Percentiles rank a stretch among this genome's conserved stretches.
phyloP scores from a whole-genome alignment of 768 basidiomycete species.

The Suillus variegatus region DNA sequence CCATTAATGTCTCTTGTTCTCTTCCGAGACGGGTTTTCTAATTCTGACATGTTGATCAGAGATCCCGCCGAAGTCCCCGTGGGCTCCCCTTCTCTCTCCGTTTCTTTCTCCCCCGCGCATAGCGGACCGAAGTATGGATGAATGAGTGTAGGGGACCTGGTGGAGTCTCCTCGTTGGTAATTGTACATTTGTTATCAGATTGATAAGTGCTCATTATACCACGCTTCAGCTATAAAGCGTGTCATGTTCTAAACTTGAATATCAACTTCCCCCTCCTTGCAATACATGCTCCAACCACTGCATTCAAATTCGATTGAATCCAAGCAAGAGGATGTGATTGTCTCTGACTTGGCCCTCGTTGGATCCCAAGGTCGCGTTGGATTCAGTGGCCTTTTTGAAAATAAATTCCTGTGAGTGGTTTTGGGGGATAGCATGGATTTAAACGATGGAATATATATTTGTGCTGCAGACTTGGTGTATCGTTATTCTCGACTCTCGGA shows the following conservation, averaged over 20 bases:
- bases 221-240: not conserved
- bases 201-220: not conserved
- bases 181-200: not conserved
- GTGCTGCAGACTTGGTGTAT: constrained; percentile 28
- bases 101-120: not conserved
- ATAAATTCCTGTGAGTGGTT: constrained; percentile 26
- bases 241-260: not conserved
- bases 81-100: not conserved
- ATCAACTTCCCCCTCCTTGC: not conserved
- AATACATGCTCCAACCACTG: not conserved
- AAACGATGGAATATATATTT: constrained; percentile 4
- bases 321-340: not conserved
- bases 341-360: constrained; percentile 14
- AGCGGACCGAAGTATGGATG: not conserved
- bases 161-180: not conserved
- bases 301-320: not conserved
- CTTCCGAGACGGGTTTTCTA: not conserved
- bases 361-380: constrained; percentile 24
- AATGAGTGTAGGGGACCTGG: not conserved
- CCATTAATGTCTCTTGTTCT: not conserved
- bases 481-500: constrained; percentile 32
- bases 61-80: no score
- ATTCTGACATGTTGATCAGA: not conserved
- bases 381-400: constrained; percentile 29
- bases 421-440: not conserved